These are phyloP conservation scores for Clarireedia paspali DNA, from an alignment of 2,329 filamentous ascomycete species.

Conservation along the genomic window DNA sequence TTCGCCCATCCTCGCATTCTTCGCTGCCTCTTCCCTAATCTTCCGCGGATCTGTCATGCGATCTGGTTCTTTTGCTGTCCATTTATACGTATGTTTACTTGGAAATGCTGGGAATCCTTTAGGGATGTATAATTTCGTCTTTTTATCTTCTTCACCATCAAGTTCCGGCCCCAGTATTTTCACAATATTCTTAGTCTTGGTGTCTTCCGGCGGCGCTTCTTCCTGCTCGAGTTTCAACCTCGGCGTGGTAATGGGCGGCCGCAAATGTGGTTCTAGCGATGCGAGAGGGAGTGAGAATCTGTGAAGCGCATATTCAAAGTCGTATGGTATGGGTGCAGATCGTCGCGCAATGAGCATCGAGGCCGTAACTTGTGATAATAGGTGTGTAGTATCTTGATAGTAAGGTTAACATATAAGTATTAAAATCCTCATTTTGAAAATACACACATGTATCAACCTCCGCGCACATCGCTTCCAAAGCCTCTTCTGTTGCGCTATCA, in stretches of 20 bases:
- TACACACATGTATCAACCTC: constrained; percentile 50
- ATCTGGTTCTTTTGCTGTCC: constrained; percentile 41
- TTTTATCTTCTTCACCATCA: constrained; percentile 50
- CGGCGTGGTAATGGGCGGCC: constrained; percentile 39
- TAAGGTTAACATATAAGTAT: constrained; percentile 10
- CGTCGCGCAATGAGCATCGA: constrained; percentile 33
- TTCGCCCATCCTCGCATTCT: constrained; percentile 54
- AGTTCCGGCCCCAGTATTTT: constrained; percentile 41
- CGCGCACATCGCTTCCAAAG: constrained; percentile 49
- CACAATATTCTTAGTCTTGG: constrained; percentile 34
- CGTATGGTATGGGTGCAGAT: constrained; percentile 44
- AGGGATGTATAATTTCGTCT: constrained; percentile 48
- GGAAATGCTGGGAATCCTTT: constrained; percentile 53
- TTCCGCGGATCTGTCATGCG: constrained; percentile 47
- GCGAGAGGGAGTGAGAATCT: constrained; percentile 44
- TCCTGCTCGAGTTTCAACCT: constrained; percentile 30
- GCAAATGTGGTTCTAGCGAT: constrained; percentile 48
- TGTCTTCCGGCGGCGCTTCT: constrained; percentile 32
- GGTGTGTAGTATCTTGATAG: constrained; percentile 24
- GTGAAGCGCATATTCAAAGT: constrained; percentile 48
- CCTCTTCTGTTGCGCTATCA: constrained; percentile 44
- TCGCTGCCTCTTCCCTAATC: constrained; percentile 51
- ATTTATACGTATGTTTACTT: constrained; percentile 56
- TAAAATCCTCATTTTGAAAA: not conserved
- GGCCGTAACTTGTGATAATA: constrained; percentile 26